Percentiles rank a stretch among this genome's conserved stretches.
Conservation (phyloP, 805 yeast species). For the Candida fluviatilis region DNA sequence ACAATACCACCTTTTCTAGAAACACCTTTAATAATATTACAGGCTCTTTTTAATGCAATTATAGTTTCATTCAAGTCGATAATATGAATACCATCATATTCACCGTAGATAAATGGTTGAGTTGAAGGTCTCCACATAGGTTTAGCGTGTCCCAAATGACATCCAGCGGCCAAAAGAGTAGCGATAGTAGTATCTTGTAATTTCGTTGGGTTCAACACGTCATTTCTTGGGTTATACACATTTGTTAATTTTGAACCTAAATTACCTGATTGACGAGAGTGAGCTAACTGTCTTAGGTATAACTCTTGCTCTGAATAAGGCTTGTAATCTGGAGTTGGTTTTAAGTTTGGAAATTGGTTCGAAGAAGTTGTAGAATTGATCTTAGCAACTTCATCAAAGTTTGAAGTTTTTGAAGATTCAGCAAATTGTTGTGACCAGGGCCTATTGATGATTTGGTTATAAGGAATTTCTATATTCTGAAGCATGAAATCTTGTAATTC, state of each 20-base stretch:
- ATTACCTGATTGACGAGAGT: conserved; percentile 47
- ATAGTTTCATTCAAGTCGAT: conserved; percentile 87
- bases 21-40: conserved; percentile 79
- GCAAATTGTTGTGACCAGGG: conserved; percentile 27
- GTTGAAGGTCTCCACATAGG: conserved; percentile 74
- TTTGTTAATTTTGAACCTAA: conserved; percentile 63
- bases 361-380: conserved; percentile 30
- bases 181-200: conserved; percentile 60
- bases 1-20: conserved; percentile 82
- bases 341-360: conserved; percentile 56
- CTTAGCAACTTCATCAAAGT: conserved; percentile 10
- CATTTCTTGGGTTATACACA: conserved; percentile 68
- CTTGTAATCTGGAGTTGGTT: conserved; percentile 54
- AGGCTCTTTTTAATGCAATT: conserved; percentile 69
- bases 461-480: conserved; percentile 30
- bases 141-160: conserved; percentile 91
- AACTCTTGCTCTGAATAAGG: conserved; percentile 78
- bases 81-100: conserved; percentile 84
- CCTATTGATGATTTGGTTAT: conserved; percentile 20
- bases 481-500: conserved; percentile 37
- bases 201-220: conserved; percentile 54
- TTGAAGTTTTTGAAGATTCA: conserved; percentile 4
- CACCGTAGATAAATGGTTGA: conserved; percentile 84
- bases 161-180: conserved; percentile 83
- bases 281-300: conserved; percentile 66